Percentiles rank a stretch among this genome's conserved stretches.
Conservation (phyloP, 1,139 yeast genomes). For the Petasospora fabianii region DNA sequence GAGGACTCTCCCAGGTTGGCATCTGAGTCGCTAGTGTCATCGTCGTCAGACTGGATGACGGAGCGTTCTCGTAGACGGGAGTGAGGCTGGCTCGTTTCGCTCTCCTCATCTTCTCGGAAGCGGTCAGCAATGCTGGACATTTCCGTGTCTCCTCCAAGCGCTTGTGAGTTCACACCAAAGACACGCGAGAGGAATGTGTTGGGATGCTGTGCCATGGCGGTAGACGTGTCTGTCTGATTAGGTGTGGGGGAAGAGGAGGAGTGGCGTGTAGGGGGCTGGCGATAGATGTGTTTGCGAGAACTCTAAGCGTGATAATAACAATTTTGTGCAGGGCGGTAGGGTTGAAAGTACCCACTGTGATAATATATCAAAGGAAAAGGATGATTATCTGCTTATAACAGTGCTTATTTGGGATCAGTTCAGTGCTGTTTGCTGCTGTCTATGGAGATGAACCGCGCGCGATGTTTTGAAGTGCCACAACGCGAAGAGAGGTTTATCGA, state of each 20-base stretch:
- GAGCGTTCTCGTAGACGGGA: conserved; percentile 15
- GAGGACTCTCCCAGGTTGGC: conserved; percentile 14
- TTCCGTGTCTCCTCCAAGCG: conserved; percentile 19
- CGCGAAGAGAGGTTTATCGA: no score
- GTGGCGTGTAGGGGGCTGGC: background rate
- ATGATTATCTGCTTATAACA: no score
- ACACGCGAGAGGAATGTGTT: conserved; percentile 39
- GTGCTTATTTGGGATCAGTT: no score
- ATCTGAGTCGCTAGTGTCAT: conserved; percentile 11
- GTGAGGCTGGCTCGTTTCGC: conserved; percentile 5
- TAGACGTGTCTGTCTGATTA: background rate
- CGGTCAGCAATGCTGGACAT: conserved; percentile 16
- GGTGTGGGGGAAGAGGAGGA: background rate
- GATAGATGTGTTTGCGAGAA: background rate
- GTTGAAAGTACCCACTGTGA: no score
- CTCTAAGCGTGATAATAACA: no score
- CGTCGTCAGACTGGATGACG: conserved; percentile 26
- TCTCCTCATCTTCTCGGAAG: conserved; percentile 14
- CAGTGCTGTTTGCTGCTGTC: no score
- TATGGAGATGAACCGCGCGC: no score
- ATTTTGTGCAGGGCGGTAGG: no score
- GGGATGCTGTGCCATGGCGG: conserved; percentile 18
- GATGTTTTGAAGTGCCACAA: no score
- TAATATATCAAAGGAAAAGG: no score
- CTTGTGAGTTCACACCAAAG: conserved; percentile 35